Conservation (phyloP, 768 basidiomycete genomes). For the Tulasnella sp. region DNA sequence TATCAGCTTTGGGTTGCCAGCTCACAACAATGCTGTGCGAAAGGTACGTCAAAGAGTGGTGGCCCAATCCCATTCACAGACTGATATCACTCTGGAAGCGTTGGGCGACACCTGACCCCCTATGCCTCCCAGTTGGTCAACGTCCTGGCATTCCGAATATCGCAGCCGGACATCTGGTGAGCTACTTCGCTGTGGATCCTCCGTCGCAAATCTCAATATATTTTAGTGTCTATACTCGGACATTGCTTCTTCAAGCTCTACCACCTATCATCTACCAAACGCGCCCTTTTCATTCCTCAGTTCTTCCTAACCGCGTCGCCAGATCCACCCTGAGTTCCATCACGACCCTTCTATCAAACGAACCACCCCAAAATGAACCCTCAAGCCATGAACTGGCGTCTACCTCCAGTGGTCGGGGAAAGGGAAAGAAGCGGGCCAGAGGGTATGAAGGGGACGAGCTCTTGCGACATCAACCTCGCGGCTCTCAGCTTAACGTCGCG, state of each 20-base stretch:
- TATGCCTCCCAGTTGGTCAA: slow-evolving; percentile 52
- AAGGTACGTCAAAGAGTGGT: slow-evolving; percentile 41
- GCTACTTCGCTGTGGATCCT: slow-evolving; percentile 25
- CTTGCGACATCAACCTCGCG: slow-evolving; percentile 49
- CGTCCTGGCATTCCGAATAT: slow-evolving; percentile 56
- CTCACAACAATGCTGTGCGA: slow-evolving; percentile 48
- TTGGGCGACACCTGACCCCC: slow-evolving; percentile 52
- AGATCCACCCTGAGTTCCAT: slow-evolving; percentile 52
- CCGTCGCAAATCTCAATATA: neutral
- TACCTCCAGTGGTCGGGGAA: slow-evolving; percentile 30
- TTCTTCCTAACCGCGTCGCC: slow-evolving; percentile 51
- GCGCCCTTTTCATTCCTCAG: slow-evolving; percentile 43
- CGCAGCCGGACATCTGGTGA: slow-evolving; percentile 43
- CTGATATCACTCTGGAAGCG: slow-evolving; percentile 39
- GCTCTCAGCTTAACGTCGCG: slow-evolving; percentile 47
- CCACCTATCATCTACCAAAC: slow-evolving; percentile 43
- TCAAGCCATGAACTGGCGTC: neutral
- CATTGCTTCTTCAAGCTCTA: slow-evolving; percentile 47
- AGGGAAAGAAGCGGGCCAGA: slow-evolving; percentile 63
- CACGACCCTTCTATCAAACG: slow-evolving; percentile 44
- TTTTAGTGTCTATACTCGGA: slow-evolving; percentile 34
- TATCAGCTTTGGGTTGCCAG: slow-evolving; percentile 53
- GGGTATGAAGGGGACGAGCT: slow-evolving; percentile 74
- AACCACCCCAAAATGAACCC: neutral
- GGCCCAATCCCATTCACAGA: neutral